These are phyloP conservation scores for Hypoxylon fragiforme DNA, from an alignment of 495 filamentous ascomycete genomes.

Conservation along the genomic window DNA sequence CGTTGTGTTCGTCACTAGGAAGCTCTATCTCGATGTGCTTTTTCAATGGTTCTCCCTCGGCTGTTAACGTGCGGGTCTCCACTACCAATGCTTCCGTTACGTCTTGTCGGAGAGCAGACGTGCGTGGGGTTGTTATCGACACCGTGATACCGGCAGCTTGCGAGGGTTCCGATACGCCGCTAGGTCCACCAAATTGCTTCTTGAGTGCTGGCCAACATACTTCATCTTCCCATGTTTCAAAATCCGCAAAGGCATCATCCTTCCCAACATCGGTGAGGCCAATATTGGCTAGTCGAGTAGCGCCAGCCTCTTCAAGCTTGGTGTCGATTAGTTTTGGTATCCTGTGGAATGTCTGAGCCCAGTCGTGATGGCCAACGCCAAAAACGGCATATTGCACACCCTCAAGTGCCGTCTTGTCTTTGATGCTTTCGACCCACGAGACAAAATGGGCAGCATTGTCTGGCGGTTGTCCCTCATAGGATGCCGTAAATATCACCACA, in stretches of 20 bases:
- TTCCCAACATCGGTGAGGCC: conserved; percentile 65
- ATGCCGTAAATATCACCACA: conserved; percentile 67
- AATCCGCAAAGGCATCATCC: conserved; percentile 69
- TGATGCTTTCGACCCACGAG: conserved; percentile 61
- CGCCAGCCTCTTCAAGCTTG: conserved; percentile 55
- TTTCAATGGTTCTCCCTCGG: conserved; percentile 59
- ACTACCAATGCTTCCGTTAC: conserved; percentile 65
- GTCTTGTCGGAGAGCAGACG: conserved; percentile 66
- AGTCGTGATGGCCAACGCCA: conserved; percentile 62
- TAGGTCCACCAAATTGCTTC: conserved; percentile 46
- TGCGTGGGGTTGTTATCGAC: conserved; percentile 60
- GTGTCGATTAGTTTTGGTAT: conserved; percentile 67
- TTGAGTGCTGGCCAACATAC: conserved; percentile 67
- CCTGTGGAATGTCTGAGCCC: conserved; percentile 71
- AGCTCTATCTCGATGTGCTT: conserved; percentile 67
- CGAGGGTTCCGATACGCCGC: conserved; percentile 12
- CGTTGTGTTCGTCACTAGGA: conserved; percentile 52
- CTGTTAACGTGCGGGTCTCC: conserved; percentile 57
- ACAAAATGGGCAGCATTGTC: conserved; percentile 75
- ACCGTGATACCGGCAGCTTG: conserved; percentile 51
- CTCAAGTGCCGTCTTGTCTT: conserved; percentile 52
- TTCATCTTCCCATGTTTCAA: conserved; percentile 71
- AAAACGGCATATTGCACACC: conserved; percentile 67
- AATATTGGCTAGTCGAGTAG: conserved; percentile 54
- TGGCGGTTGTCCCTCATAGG: conserved; percentile 75